Conservation (phyloP, 257 asterid genomes). For the Nicotiana attenuata region DNA sequence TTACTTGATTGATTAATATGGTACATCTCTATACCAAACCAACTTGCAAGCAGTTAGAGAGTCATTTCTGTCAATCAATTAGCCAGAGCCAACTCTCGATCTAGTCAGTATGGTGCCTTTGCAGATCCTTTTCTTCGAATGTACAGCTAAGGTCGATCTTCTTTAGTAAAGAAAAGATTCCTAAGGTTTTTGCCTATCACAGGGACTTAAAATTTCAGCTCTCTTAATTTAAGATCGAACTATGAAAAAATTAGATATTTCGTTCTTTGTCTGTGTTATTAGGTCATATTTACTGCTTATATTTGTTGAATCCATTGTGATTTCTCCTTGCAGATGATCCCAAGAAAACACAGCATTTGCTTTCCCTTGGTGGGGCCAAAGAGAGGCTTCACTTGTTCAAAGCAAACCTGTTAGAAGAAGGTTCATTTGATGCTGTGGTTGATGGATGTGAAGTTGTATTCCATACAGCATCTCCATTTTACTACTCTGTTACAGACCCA, state of each 20-base stretch:
- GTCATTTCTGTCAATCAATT: not conserved
- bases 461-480: slow-evolving; percentile 47
- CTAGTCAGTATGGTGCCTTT: too few species aligned
- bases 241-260: not conserved
- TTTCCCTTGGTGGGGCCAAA: slow-evolving; percentile 45
- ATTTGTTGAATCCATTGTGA: not conserved
- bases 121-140: too few species aligned
- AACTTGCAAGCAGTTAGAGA: not conserved
- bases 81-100: not conserved
- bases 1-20: not conserved
- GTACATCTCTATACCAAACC: not conserved
- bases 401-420: slow-evolving; percentile 40
- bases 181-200: not conserved
- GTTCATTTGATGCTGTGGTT: slow-evolving; percentile 34
- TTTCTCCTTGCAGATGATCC: not conserved
- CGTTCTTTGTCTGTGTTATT: not conserved
- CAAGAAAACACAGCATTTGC: slow-evolving; percentile 21
- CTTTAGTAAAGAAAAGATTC: not conserved
- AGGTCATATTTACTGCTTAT: not conserved
- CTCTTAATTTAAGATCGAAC: not conserved
- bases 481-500: slow-evolving; percentile 8
- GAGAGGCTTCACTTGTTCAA: slow-evolving; percentile 44
- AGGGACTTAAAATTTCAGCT: not conserved
- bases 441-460: slow-evolving; percentile 54
- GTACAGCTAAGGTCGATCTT: too few species aligned